Evolutionary conservation across 495 filamentous ascomycete genomes (phyloP).

Genomic region (Penicillium waksmanii): DNA sequence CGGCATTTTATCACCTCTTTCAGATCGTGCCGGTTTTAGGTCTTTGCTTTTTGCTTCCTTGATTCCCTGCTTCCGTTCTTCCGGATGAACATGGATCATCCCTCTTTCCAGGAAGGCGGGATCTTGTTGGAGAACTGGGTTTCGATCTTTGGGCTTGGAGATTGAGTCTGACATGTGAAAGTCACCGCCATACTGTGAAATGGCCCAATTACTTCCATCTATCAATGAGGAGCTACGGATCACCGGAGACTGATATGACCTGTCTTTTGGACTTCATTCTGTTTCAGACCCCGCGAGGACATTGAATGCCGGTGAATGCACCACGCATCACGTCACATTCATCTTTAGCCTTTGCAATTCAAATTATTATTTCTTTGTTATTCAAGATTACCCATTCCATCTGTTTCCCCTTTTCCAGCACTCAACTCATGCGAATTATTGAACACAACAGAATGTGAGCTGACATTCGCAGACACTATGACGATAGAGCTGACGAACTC

Average conservation of each 20-base stretch:
- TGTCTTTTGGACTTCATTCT: conserved; percentile 17
- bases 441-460: not conserved
- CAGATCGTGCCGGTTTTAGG: not conserved
- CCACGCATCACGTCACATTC: conserved; percentile 2
- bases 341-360: no score
- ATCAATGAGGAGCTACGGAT: not conserved
- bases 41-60: not conserved
- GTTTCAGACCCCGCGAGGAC: not conserved
- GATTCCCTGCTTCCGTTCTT: conserved; percentile 3
- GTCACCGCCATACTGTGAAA: not conserved
- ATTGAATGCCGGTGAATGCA: conserved; percentile 7
- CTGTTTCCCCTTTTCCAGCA: not conserved
- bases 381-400: no score
- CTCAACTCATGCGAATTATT: not conserved
- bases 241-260: conserved; percentile 13
- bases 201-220: conserved; percentile 8
- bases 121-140: not conserved
- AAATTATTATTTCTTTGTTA: no score
- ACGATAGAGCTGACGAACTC: not conserved
- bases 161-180: conserved; percentile 15
- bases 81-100: conserved; percentile 15
- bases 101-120: conserved; percentile 12
- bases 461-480: not conserved
- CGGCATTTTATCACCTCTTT: conserved; percentile 3
- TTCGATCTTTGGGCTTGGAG: not conserved